These are phyloP conservation scores for Lathyrus sativus DNA, from an alignment of 306 rosid species.

Conservation along the genomic window DNA sequence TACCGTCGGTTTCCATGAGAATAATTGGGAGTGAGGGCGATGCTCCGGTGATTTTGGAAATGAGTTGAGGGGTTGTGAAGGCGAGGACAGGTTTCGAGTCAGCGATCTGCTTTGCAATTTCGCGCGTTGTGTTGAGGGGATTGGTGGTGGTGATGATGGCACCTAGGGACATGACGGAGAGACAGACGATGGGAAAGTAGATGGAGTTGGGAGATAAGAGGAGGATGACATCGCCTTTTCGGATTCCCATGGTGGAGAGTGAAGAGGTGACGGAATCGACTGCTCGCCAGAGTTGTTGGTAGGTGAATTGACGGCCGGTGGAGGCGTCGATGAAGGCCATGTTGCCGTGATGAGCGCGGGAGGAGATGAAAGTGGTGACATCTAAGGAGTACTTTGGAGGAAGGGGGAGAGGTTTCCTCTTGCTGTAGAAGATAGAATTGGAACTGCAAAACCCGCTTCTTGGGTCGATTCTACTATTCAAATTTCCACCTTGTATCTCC, in stretches of 20 bases:
- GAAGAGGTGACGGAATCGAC: constrained; percentile 57
- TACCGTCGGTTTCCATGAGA: constrained; percentile 44
- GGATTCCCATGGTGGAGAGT: constrained; percentile 66
- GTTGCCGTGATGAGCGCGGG: constrained; percentile 67
- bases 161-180: constrained; percentile 87
- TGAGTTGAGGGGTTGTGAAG: constrained; percentile 60
- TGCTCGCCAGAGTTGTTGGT: constrained; percentile 62
- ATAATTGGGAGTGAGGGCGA: constrained; percentile 55
- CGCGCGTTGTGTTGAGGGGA: constrained; percentile 79
- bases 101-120: constrained; percentile 75
- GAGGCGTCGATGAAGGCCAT: constrained; percentile 80
- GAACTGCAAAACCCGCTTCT: constrained; percentile 71
- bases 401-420: constrained; percentile 58
- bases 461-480: constrained; percentile 29
- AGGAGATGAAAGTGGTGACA: constrained; percentile 77
- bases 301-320: constrained; percentile 68
- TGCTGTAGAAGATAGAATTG: constrained; percentile 70
- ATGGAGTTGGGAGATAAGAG: constrained; percentile 85
- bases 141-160: constrained; percentile 88
- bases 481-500: not conserved
- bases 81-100: constrained; percentile 76
- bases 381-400: constrained; percentile 62
- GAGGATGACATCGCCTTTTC: constrained; percentile 78
- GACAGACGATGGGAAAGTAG: constrained; percentile 75
- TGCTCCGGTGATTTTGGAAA: constrained; percentile 54